Evolutionary conservation across 2,329 filamentous ascomycete species (phyloP), one percentile per base, ranked within the genome.

Genomic region (Metarhizium anisopliae): DNA sequence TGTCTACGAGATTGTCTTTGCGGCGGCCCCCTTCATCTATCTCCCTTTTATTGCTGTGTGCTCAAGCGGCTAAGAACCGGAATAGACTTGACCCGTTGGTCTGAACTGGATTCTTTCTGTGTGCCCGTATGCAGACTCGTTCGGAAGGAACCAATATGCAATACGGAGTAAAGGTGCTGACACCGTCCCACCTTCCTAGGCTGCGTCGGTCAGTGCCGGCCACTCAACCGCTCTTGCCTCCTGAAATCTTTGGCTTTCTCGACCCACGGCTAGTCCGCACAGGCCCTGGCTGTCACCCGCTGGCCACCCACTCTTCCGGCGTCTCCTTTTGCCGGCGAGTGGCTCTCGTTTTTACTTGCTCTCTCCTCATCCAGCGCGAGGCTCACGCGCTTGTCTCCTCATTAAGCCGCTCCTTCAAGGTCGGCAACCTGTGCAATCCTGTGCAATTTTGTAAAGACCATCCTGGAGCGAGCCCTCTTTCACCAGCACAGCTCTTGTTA

Each of bases 291-390:
- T 20, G 45, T 49, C 45, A 30, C 45, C 25, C 49, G 49, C 25
- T 29, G 16, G 25, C 18, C 38, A 38, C 43, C 55, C 55, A 56
- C 55, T 54, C 42, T 20, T 30, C 54, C 55, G 50, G 52, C 52
- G 25, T 55, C 56, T 53, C 56, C 56, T 55, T 57, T 57, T 53
- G 29, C 50, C 29, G 49, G 29, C 47, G 18, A 18, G 20, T 11
- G n/a, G 42, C n/a, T 30, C 40, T 25, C 11, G 53, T 53, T 55
- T 32, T 36, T 25, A 50, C 52, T 53, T 5, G 50, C 54, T 51
- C 16, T 54, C 49, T 52, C 55, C 43, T 35, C 50, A 49, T 38
- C 49, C 56, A 55, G 52, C 59, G 59, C 59, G 59, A 60, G 53
- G 36, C 52, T 59, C 52, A 55, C 59, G 55, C 59, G 59, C 55